These are phyloP conservation scores for Epichloe sp. DNA, from an alignment of 2,329 filamentous ascomycete species.

Conservation along the genomic window DNA sequence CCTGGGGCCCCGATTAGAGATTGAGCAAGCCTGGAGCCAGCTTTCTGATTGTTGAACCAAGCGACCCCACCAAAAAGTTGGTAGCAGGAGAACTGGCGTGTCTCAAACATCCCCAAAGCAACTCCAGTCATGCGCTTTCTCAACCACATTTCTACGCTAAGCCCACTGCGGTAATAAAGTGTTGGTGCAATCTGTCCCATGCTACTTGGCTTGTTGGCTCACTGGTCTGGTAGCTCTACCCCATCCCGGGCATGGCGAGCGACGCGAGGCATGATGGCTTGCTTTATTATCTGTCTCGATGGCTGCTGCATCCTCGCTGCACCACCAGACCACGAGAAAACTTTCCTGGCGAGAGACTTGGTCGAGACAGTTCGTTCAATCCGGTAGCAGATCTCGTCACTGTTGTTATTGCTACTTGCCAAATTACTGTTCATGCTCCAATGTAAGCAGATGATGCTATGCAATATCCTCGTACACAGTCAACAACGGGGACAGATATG, in stretches of 20 bases:
- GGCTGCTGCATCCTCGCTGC: no score
- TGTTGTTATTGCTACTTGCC: no score
- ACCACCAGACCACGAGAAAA: no score
- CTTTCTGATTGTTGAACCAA: constrained; percentile 23
- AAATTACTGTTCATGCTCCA: no score
- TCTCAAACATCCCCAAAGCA: no score
- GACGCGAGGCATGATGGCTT: no score
- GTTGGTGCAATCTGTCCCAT: background rate
- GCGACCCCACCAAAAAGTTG: constrained; percentile 21
- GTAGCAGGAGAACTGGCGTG: constrained; percentile 17
- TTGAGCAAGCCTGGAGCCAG: constrained; percentile 7
- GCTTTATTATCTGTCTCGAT: no score
- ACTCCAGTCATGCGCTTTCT: constrained; percentile 5
- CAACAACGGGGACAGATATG: background rate
- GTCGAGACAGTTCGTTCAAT: no score
- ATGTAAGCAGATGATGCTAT: no score
- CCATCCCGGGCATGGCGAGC: no score
- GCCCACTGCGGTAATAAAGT: constrained; percentile 6
- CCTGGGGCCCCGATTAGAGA: constrained; percentile 9
- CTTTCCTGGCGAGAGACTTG: no score
- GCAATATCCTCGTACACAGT: background rate
- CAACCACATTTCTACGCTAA: constrained; percentile 13
- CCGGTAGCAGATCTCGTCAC: no score
- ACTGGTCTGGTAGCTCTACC: background rate
- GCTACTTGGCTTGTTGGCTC: background rate